Conservation (phyloP, 2,329 filamentous ascomycete species). For the Coleophoma crateriformis region DNA sequence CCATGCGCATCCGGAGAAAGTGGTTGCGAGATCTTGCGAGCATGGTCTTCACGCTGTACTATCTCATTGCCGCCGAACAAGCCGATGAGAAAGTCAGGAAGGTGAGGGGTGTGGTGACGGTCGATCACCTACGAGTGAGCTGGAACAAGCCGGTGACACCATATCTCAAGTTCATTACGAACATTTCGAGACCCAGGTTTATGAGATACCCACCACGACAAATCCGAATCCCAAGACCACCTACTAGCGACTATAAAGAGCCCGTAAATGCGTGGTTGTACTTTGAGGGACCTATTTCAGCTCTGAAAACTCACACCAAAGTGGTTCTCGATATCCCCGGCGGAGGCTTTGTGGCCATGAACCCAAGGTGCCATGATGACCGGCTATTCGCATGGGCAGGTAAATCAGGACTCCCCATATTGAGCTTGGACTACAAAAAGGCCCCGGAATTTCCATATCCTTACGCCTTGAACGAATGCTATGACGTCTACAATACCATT, state of each 20-base stretch:
- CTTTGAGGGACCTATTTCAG: constrained; percentile 80
- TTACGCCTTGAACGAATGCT: constrained; percentile 82
- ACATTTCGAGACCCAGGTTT: constrained; percentile 69
- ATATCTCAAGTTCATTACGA: constrained; percentile 70
- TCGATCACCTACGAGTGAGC: constrained; percentile 85
- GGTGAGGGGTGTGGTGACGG: constrained; percentile 77
- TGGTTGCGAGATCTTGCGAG: constrained; percentile 79
- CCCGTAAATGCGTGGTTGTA: constrained; percentile 87
- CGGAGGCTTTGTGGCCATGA: constrained; percentile 95
- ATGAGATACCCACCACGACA: constrained; percentile 77
- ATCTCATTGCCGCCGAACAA: constrained; percentile 85
- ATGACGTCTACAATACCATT: constrained; percentile 75
- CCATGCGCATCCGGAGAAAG: constrained; percentile 81
- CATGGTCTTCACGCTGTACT: constrained; percentile 82
- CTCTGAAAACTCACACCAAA: constrained; percentile 69
- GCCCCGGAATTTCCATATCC: constrained; percentile 82
- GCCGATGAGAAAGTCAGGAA: constrained; percentile 96
- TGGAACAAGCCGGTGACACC: constrained; percentile 96
- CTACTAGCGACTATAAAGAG: constrained; percentile 74
- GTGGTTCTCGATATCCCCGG: constrained; percentile 87
- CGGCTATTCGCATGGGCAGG: constrained; percentile 90
- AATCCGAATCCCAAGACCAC: constrained; percentile 77
- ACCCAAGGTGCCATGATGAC: constrained; percentile 89
- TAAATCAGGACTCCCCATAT: constrained; percentile 78
- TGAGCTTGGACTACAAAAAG: constrained; percentile 89